Conservation (phyloP, 164 flowering plant genomes). For the Vitis cinerea region DNA sequence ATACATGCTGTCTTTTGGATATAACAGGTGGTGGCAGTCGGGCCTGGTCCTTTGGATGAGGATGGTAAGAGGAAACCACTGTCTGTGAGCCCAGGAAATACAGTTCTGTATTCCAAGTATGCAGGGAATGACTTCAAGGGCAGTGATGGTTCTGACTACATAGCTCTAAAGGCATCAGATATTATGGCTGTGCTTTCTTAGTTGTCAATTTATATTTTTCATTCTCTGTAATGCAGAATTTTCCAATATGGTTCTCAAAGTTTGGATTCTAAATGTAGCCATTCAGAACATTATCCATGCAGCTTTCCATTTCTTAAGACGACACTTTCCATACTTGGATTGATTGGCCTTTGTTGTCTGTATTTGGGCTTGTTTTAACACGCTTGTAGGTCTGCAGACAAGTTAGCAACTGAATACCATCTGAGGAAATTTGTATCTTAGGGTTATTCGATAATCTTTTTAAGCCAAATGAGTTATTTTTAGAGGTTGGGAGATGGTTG, state of each 20-base stretch:
- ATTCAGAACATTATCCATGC: no score
- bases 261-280: background rate
- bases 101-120: slow-evolving; percentile 85
- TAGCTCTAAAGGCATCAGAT: slow-evolving; percentile 80
- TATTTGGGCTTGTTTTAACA: no score
- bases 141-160: slow-evolving; percentile 75
- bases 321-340: no score
- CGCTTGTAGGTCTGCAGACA: no score
- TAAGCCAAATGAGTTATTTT: no score
- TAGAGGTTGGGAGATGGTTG: no score
- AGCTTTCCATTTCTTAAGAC: no score
- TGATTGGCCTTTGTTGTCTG: no score
- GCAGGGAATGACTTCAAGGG: slow-evolving; percentile 94
- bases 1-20: background rate
- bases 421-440: no score
- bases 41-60: slow-evolving; percentile 82
- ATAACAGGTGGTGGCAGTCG: slow-evolving; percentile 74
- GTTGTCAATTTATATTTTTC: background rate
- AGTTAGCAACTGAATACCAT: no score
- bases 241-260: background rate
- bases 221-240: slow-evolving; percentile 1
- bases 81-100: slow-evolving; percentile 56
- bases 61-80: slow-evolving; percentile 71
- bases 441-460: no score
- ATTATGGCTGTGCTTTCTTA: slow-evolving; percentile 84